phyloP scores from a whole-genome alignment of 371 early-diverging fungal species.

The Apophysomyces elegans region DNA sequence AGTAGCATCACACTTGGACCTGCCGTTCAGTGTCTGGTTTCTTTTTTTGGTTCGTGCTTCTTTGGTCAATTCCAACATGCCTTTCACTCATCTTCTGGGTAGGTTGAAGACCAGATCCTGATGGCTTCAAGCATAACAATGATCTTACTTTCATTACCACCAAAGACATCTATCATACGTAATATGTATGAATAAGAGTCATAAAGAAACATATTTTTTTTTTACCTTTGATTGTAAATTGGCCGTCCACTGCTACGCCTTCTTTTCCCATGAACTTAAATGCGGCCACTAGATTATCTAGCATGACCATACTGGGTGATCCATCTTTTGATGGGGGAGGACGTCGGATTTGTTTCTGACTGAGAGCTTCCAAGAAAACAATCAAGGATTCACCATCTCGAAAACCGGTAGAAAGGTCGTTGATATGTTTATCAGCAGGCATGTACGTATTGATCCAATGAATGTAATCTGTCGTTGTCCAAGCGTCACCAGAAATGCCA shows the following conservation, averaged over 20 bases:
- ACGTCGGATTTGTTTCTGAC: constrained; percentile 52
- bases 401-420: constrained; percentile 54
- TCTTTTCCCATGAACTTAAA: constrained; percentile 70
- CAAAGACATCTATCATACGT: constrained; percentile 45
- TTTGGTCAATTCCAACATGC: not conserved
- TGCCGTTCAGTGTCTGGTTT: not conserved
- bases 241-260: constrained; percentile 57
- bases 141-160: constrained; percentile 59
- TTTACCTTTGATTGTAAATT: constrained; percentile 49
- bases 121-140: constrained; percentile 56
- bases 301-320: constrained; percentile 47
- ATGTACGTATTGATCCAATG: constrained; percentile 62
- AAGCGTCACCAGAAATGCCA: constrained; percentile 4
- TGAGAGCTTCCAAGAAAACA: constrained; percentile 54
- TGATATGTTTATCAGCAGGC: constrained; percentile 35
- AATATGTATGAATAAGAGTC: not conserved
- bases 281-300: constrained; percentile 63
- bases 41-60: no score
- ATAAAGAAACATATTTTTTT: not conserved
- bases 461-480: constrained; percentile 35
- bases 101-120: constrained; percentile 28
- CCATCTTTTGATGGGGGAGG: constrained; percentile 34
- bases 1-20: not conserved
- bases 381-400: constrained; percentile 60
- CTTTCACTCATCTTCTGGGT: not conserved